Evolutionary conservation across 2,329 filamentous ascomycete genomes (phyloP).

Genomic region (Purpureocillium lavendulum): DNA sequence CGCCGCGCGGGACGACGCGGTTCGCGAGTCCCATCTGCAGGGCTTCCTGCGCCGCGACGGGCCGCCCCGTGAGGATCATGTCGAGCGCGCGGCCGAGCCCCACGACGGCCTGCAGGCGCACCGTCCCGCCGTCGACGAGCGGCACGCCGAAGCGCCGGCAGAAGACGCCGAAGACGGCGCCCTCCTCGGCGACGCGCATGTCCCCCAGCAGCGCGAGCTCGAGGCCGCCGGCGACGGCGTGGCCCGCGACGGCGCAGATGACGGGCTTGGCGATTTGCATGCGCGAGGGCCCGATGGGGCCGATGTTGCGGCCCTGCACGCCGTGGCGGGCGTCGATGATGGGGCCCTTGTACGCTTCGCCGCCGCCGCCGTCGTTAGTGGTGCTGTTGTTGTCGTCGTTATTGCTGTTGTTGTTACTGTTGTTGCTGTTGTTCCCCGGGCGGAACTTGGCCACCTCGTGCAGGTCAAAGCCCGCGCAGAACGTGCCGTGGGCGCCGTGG

Average conservation of each 20-base stretch:
- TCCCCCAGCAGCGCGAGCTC: conserved; percentile 45
- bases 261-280: conserved; percentile 42
- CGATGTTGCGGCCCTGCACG: conserved; percentile 18
- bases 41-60: conserved; percentile 41
- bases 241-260: conserved; percentile 40
- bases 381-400: too few relatives aligned
- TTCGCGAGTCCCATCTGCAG: conserved; percentile 43
- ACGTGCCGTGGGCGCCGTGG: conserved; percentile 33
- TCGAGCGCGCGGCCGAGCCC: conserved; percentile 45
- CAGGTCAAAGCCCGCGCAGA: conserved; percentile 47
- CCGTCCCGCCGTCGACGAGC: conserved; percentile 33
- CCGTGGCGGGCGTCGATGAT: background rate
- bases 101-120: conserved; percentile 40
- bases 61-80: conserved; percentile 46
- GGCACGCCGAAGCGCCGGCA: conserved; percentile 30
- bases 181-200: conserved; percentile 43
- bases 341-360: background rate
- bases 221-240: conserved; percentile 44
- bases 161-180: conserved; percentile 46
- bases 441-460: conserved; percentile 24
- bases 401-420: too few relatives aligned
- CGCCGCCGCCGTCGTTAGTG: too few relatives aligned
- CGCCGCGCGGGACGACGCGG: conserved; percentile 40
- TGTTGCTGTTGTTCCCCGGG: background rate
- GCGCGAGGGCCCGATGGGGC: conserved; percentile 43